Percentiles rank a stretch among this genome's conserved stretches.
phyloP scores from a whole-genome alignment of 2,329 filamentous ascomycete species.

The Celoporthe dispersa region DNA sequence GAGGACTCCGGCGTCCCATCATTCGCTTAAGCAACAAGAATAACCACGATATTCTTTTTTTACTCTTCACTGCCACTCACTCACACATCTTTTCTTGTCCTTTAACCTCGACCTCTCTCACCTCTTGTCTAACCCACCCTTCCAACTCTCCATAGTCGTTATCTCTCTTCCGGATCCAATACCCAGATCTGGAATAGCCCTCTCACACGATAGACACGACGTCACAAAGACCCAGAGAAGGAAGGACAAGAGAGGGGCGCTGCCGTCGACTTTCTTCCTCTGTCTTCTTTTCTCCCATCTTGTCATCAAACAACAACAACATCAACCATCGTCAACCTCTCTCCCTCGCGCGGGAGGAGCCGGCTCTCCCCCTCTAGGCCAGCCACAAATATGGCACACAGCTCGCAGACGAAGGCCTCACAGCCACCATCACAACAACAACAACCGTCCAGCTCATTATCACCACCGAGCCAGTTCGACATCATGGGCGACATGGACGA shows the following conservation, averaged over 20 bases:
- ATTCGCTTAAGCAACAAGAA: constrained; percentile 5
- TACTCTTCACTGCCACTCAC: constrained; percentile 19
- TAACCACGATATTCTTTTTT: neutral
- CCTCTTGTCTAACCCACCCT: neutral
- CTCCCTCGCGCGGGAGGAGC: constrained; percentile 20
- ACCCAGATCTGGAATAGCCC: constrained; percentile 2
- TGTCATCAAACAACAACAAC: constrained; percentile 7
- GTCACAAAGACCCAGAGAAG: constrained; percentile 7
- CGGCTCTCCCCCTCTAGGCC: constrained; percentile 23
- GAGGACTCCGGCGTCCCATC: constrained; percentile 22
- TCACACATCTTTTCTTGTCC: neutral
- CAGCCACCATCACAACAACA: constrained; percentile 13
- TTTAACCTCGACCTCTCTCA: neutral
- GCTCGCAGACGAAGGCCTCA: constrained; percentile 17
- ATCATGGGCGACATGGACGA: constrained; percentile 22
- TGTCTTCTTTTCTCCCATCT: neutral
- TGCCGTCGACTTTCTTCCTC: neutral
- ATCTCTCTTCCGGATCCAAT: neutral
- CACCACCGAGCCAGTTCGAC: constrained; percentile 24
- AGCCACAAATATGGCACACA: constrained; percentile 4
- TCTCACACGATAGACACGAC: neutral
- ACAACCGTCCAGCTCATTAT: constrained; percentile 18
- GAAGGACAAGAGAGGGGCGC: constrained; percentile 1
- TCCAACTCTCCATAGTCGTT: neutral
- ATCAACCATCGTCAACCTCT: neutral